Percentiles rank a stretch among this genome's conserved stretches.
Evolutionary conservation across 495 filamentous ascomycete genomes (phyloP).

Genomic region (Hypoxylon intermedium): DNA sequence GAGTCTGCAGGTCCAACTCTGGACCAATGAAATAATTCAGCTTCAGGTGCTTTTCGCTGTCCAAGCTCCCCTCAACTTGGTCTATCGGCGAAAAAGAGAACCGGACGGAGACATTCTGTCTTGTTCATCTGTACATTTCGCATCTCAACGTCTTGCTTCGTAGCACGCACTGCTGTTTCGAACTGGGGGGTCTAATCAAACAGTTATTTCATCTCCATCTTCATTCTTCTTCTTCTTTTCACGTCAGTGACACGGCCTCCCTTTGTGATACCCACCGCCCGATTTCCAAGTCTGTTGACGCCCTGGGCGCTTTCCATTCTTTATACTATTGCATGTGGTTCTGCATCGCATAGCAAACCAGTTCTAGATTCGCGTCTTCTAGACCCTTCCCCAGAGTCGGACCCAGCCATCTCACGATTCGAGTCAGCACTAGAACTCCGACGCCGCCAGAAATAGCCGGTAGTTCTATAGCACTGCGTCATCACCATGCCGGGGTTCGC

Average conservation of each 20-base stretch:
- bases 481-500: slow-evolving; percentile 80
- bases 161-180: slow-evolving; percentile 9
- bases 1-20: slow-evolving; percentile 31
- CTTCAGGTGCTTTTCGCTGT: slow-evolving; percentile 32
- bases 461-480: slow-evolving; percentile 27
- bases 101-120: slow-evolving; percentile 29
- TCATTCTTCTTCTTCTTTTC: slow-evolving; percentile 13
- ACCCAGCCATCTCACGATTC: slow-evolving; percentile 4
- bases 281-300: slow-evolving; percentile 11
- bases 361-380: slow-evolving; percentile 12
- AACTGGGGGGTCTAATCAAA: slow-evolving; percentile 14
- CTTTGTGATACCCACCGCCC: slow-evolving; percentile 35
- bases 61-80: slow-evolving; percentile 25
- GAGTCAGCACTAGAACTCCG: slow-evolving; percentile 6
- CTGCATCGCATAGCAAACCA: slow-evolving; percentile 26
- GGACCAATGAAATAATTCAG: slow-evolving; percentile 31
- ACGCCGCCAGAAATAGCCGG: slow-evolving; percentile 4
- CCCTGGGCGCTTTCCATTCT: slow-evolving; percentile 20
- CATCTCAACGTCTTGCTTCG: slow-evolving; percentile 22
- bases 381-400: neutral
- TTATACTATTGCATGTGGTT: neutral
- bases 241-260: slow-evolving; percentile 25
- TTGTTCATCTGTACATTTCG: slow-evolving; percentile 27
- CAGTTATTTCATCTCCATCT: slow-evolving; percentile 3
- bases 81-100: slow-evolving; percentile 37